Base-by-base conservation (phyloP, 352 stramenopile species). In the Pythium insidiosum region DNA sequence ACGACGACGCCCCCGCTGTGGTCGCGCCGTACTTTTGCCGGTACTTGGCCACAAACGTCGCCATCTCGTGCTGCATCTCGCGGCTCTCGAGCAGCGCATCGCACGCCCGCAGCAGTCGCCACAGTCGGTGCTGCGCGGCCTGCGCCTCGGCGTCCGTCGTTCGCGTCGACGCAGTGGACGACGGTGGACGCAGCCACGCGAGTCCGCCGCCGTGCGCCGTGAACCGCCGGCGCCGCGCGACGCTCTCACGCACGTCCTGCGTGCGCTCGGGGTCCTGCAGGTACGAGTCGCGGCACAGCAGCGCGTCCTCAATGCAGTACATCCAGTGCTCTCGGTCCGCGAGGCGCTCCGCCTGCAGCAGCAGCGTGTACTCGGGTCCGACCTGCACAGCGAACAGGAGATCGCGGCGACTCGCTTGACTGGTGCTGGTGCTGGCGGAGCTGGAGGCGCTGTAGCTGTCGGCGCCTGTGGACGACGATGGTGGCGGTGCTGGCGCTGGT, bases 281-380 rank as follows among this genome's bases (percentile, higher is more conserved):
- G 51, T 86, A 88, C 38, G 76, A 88, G 12, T 88, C 71, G 9
- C 76, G 71, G 47, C 76, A 88, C 1, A 88, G 48, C 15, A 88
- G 35, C 1, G 73, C 73, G 23, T 88, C 76, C 59, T 88, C 76
- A 18, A 88, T 78, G 40, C 71, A 82, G 51, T 84, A 88, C 45
- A 88, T 80, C 76, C 76, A 88, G 34, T 82, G 80, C 48, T 88
- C 76, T 4, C 76, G 71, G 16, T 86, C 76, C 11, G 61, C 61
- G 10, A 85, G 41, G 31, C 65, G 63, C 4, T 63, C 56, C 3
- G 76, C 73, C 51, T 88, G 68, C 5, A 88, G 47, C 33, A 85
- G 21, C 15, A 88, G 51, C 13, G 64, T 74, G 38, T 86, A 88
- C 12, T 80, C 67, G 1, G 53, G 45, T 0, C 72, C 72, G 6